These are phyloP conservation scores for Paecilomyces fulvus DNA, from an alignment of 2,329 filamentous ascomycete species.

Conservation along the genomic window DNA sequence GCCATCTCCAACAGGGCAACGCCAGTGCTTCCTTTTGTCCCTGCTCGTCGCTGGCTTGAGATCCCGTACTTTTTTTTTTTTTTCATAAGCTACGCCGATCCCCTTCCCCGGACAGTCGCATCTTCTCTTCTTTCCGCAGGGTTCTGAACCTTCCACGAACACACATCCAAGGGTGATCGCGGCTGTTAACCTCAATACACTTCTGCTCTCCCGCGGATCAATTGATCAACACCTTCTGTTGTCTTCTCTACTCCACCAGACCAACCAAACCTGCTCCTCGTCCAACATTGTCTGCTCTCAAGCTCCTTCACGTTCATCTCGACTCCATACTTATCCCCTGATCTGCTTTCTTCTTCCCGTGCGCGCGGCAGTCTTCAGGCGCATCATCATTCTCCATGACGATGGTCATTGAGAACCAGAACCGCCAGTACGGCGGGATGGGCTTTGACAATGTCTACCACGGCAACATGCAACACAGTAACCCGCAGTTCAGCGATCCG, in stretches of 20 bases:
- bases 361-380: neutral
- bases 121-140: conserved; percentile 7
- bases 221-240: neutral
- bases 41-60: conserved; percentile 1
- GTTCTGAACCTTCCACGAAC: neutral
- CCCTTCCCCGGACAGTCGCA: conserved; percentile 31
- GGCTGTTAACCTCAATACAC: neutral
- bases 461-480: conserved; percentile 53
- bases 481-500: conserved; percentile 79
- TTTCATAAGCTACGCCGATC: conserved; percentile 39
- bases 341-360: conserved; percentile 1
- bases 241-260: conserved; percentile 7
- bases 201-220: neutral
- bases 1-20: conserved; percentile 15
- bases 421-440: conserved; percentile 70
- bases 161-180: neutral
- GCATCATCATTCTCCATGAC: conserved; percentile 57
- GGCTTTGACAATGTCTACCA: conserved; percentile 72
- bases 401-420: conserved; percentile 88
- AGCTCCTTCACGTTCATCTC: neutral
- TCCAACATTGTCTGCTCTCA: conserved; percentile 1
- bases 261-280: neutral
- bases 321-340: neutral
- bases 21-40: conserved; percentile 17
- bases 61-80: conserved; percentile 18